phyloP scores from a whole-genome alignment of 179 eudicot genomes.

The Spergularia azorica region DNA sequence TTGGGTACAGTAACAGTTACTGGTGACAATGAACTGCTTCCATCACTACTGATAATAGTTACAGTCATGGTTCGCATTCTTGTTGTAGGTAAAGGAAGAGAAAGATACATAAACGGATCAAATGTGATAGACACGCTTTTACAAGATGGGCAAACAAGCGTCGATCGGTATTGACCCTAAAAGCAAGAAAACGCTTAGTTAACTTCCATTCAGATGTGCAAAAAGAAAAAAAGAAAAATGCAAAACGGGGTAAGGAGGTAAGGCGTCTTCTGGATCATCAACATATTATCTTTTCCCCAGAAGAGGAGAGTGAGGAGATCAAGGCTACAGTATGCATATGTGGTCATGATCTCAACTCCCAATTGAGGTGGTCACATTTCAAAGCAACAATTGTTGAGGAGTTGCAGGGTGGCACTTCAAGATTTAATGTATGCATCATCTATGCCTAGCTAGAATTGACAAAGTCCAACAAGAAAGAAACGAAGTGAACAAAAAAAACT shows the following conservation, averaged over 20 bases:
- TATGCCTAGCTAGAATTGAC: neutral
- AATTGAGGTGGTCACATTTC: neutral
- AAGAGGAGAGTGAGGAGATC: neutral
- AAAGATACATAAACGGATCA: constrained; percentile 83
- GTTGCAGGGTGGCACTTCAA: neutral
- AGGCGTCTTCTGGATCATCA: neutral
- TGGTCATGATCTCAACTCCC: neutral
- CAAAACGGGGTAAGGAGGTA: neutral
- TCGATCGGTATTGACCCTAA: constrained; percentile 84
- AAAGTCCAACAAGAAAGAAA: neutral
- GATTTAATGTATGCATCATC: neutral
- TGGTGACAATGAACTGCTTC: constrained; percentile 47
- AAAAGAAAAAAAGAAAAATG: neutral
- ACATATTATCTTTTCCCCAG: neutral
- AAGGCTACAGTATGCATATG: neutral
- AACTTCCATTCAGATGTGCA: constrained; percentile 3
- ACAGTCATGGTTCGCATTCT: constrained; percentile 69
- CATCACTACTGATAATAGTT: constrained; percentile 63
- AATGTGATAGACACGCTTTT: constrained; percentile 65
- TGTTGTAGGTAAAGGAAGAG: constrained; percentile 75
- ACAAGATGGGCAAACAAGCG: constrained; percentile 78
- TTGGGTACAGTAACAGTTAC: constrained; percentile 68
- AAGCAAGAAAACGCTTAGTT: constrained; percentile 1
- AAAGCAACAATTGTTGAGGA: neutral
- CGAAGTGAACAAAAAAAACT: neutral